Conservation (phyloP, 2,329 filamentous ascomycete genomes). For the Sordariomycetes sp. region DNA sequence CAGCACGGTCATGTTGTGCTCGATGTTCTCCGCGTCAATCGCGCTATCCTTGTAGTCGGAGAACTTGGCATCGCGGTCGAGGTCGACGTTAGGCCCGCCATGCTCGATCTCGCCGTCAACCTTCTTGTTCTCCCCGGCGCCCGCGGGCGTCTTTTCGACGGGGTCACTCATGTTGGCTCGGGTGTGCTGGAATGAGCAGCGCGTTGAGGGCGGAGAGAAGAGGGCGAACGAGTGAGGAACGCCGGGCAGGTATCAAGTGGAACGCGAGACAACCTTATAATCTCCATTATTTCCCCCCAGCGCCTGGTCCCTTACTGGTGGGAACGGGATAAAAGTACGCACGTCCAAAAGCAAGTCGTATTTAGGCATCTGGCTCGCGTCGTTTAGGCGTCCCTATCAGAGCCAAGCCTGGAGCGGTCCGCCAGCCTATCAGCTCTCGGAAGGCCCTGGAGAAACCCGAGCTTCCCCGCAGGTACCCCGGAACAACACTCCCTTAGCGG, state of each 20-base stretch:
- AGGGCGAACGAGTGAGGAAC: background rate
- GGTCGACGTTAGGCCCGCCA: too few relatives aligned
- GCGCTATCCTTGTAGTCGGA: conserved; percentile 37
- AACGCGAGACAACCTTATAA: background rate
- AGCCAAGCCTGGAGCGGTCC: background rate
- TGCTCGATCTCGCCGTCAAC: background rate
- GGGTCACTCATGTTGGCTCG: background rate
- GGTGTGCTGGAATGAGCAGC: background rate
- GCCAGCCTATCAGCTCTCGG: background rate
- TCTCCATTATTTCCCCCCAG: background rate
- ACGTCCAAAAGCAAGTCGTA: too few relatives aligned
- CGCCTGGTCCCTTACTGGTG: background rate
- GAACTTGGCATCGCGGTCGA: background rate
- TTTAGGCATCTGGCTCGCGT: background rate
- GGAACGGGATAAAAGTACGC: background rate
- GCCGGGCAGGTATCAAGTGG: background rate
- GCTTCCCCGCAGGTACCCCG: background rate
- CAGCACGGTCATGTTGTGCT: conserved; percentile 21
- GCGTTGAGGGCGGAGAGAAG: background rate
- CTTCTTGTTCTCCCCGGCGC: background rate
- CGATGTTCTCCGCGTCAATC: conserved; percentile 41
- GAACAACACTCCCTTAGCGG: background rate
- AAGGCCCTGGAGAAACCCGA: background rate
- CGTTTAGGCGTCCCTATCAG: background rate
- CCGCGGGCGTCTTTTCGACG: background rate